phyloP scores from a whole-genome alignment of 345 rosid genomes.

The Noccaea caerulescens region DNA sequence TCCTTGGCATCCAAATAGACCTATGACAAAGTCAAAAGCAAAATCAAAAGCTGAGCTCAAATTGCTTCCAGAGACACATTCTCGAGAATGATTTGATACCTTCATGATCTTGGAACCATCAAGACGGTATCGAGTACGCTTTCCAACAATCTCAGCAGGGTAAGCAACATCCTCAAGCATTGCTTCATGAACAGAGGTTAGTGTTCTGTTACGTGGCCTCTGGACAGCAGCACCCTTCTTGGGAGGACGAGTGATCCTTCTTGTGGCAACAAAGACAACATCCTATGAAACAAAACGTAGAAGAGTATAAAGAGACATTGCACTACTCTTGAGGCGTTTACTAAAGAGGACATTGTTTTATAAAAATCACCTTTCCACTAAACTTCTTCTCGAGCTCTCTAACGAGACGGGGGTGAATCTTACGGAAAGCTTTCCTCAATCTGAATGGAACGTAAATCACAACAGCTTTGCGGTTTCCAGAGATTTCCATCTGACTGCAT shows the following conservation, averaged over 20 bases:
- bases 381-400: constrained; percentile 95
- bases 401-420: constrained; percentile 82
- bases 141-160: constrained; percentile 95
- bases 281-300: constrained; percentile 48
- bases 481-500: constrained; percentile 72
- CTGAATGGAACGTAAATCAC: constrained; percentile 85
- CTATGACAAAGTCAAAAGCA: constrained; percentile 41
- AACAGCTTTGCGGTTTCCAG: constrained; percentile 85
- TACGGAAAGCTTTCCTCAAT: constrained; percentile 84
- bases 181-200: constrained; percentile 81
- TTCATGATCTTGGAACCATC: constrained; percentile 86
- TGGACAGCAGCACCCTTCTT: constrained; percentile 94
- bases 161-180: constrained; percentile 79
- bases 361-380: constrained; percentile 74
- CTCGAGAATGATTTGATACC: constrained; percentile 42
- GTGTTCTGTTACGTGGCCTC: constrained; percentile 80
- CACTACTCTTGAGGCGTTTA: background rate
- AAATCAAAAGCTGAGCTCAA: background rate
- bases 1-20: constrained; percentile 85
- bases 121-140: constrained; percentile 68
- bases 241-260: constrained; percentile 86
- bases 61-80: background rate
- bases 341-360: background rate
- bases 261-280: constrained; percentile 71
- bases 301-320: background rate